Conservation (phyloP, 2,329 filamentous ascomycete species). For the Talaromyces funiculosus region DNA sequence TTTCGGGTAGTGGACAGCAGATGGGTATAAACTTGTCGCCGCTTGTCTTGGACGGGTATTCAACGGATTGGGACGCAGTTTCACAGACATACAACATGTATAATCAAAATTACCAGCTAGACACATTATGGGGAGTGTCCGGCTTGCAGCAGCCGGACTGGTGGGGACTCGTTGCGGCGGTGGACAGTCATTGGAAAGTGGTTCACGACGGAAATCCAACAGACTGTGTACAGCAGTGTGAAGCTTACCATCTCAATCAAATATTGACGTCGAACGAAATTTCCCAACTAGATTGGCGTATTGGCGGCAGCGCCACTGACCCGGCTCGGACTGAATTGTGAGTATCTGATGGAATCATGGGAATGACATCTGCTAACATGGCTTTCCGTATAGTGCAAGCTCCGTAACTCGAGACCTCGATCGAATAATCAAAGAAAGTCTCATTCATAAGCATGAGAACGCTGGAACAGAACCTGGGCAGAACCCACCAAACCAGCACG, state of each 20-base stretch:
- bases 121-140: slow-evolving; percentile 37
- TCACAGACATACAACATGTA: slow-evolving; percentile 33
- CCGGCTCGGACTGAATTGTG: slow-evolving; percentile 39
- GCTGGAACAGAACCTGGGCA: slow-evolving; percentile 10
- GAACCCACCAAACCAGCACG: background rate
- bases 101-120: slow-evolving; percentile 36
- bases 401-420: slow-evolving; percentile 38
- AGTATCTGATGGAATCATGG: no score
- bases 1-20: slow-evolving; percentile 19
- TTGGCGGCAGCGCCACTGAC: slow-evolving; percentile 27
- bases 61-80: slow-evolving; percentile 34
- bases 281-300: slow-evolving; percentile 30
- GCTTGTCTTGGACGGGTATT: slow-evolving; percentile 34
- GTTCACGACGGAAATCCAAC: slow-evolving; percentile 31
- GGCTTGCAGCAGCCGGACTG: slow-evolving; percentile 38
- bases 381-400: slow-evolving; percentile 26
- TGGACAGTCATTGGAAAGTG: slow-evolving; percentile 41
- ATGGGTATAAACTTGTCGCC: slow-evolving; percentile 31
- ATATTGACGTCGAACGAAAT: slow-evolving; percentile 32
- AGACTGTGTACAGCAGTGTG: slow-evolving; percentile 28
- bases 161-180: slow-evolving; percentile 39
- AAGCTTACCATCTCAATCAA: slow-evolving; percentile 31
- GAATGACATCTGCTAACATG: no score
- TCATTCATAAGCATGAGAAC: slow-evolving; percentile 20
- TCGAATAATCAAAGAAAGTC: slow-evolving; percentile 36